Percentiles rank a stretch among this genome's conserved stretches.
Evolutionary conservation across 225 moss, liverwort and hornwort species (phyloP).

Genomic region (Sphagnum tenellum): DNA sequence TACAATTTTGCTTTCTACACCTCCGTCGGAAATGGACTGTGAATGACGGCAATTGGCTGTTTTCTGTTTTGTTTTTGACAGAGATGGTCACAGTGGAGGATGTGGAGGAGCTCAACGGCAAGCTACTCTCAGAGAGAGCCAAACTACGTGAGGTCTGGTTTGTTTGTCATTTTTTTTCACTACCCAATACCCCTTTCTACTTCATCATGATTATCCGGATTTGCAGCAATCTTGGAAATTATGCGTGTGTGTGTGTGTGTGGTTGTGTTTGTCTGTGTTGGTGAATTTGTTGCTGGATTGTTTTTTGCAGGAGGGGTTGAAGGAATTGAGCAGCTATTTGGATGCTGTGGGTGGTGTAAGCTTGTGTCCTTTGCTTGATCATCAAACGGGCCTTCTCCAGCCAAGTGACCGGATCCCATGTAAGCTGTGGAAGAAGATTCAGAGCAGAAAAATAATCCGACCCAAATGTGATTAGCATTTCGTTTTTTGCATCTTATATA

Average conservation of each 20-base stretch:
- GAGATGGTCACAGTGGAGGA: constrained; percentile 59
- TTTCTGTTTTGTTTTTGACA: no score
- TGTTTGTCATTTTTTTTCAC: no score
- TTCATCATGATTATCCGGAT: no score
- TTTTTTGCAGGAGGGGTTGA: constrained; percentile 66
- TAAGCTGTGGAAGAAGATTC: constrained; percentile 17
- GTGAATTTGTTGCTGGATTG: not conserved
- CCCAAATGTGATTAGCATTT: no score
- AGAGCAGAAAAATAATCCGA: not conserved
- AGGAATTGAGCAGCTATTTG: constrained; percentile 65
- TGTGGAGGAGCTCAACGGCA: constrained; percentile 76
- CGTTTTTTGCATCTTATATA: no score
- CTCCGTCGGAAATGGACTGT: no score
- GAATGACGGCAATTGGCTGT: no score
- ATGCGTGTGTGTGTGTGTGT: not conserved
- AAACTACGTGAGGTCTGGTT: constrained; percentile 89
- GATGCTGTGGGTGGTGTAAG: constrained; percentile 59
- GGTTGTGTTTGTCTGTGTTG: not conserved
- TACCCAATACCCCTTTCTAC: not conserved
- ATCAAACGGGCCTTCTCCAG: constrained; percentile 65
- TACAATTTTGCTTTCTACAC: no score
- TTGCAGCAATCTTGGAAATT: not conserved
- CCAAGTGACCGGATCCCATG: constrained; percentile 64
- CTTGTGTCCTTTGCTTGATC: constrained; percentile 79
- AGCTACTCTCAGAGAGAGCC: constrained; percentile 68